A percentile compares a stretch with the other conserved stretches of the same genome.
phyloP scores from a whole-genome alignment of 169 alveolate genomes.

The Cystoisospora suis region DNA sequence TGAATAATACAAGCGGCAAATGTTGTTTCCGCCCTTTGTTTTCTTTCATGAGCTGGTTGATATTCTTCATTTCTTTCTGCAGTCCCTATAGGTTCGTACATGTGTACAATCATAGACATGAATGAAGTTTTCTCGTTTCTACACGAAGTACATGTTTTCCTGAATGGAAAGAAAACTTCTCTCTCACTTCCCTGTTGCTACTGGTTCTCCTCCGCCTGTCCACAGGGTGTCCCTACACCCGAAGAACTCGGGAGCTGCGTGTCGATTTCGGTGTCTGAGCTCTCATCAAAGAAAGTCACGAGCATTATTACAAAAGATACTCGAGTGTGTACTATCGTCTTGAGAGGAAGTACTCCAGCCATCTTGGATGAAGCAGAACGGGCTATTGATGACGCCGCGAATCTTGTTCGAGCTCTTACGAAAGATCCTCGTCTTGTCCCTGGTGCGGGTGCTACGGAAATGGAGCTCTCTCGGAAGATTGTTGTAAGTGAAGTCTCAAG shows the following conservation, averaged over 20 bases:
- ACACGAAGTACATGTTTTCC: no score
- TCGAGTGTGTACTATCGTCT: conserved; percentile 68
- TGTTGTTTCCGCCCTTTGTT: no score
- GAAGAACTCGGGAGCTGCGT: conserved; percentile 96
- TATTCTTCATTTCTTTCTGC: no score
- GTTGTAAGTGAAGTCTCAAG: conserved; percentile 57
- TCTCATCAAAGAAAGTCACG: conserved; percentile 90
- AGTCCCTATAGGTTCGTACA: no score
- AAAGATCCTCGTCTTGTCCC: conserved; percentile 72
- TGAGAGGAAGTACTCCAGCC: conserved; percentile 94
- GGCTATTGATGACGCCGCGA: conserved; percentile 96
- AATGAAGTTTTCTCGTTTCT: no score
- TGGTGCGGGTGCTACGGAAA: conserved; percentile 74
- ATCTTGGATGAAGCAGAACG: conserved; percentile 98
- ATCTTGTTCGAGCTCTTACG: conserved; percentile 73
- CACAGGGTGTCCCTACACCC: conserved; percentile 87
- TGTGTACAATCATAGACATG: no score
- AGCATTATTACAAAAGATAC: conserved; percentile 61
- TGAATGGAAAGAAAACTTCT: no score
- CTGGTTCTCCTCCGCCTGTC: no score
- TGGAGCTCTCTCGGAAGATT: conserved; percentile 72
- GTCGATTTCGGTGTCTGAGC: conserved; percentile 91
- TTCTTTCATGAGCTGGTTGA: no score
- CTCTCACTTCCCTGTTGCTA: no score
- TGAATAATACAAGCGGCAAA: no score